Evolutionary conservation across 1,139 yeast species (phyloP), one percentile per base, ranked within the genome.

Genomic region (Saccharomyces hybrid): DNA sequence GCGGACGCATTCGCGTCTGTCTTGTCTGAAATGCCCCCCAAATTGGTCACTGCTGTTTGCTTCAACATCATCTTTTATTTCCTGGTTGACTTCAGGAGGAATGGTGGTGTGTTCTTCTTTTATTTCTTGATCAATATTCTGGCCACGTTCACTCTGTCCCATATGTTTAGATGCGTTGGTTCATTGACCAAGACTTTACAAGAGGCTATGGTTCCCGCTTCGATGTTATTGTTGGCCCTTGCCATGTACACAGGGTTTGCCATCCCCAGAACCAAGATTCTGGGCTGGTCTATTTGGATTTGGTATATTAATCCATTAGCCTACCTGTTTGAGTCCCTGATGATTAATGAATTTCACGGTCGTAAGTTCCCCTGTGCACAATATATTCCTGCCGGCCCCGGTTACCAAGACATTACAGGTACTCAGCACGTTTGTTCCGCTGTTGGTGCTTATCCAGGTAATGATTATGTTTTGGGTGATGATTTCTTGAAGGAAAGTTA

Each of bases 201-300:
- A 2, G 83, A 82, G 61, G 88, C 91, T 12, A 80, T 86, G 83
- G 81, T 87, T 27, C 89, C 90, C 1, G 86, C 91, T 1, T 76
- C 88, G 19, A 70, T 84, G 53, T 63, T 85, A 50, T 72, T 87
- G 61, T 71, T 84, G 58, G 84, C 81, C 2, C 66, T 86, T 69
- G 75, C 82, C n/a, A 78, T 85, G 68, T 86, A 78, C 70, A 82
- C 89, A n/a, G 95, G 95, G 57, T 87, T 86, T 70, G 83, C 82
- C 34, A 76, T 86, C 59, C 93, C 93, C 38, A 78, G 78, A 54
- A 78, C 80, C 8, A 75, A 77, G 55, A 83, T 86, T 86, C 78
- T 80, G 57, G 85, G 87, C 29, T 87, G 95, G 95, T 80, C 87
- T 42, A 76, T 85, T 60, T 88, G 95, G 93, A 81, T 87, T 63